phyloP scores from a whole-genome alignment of 1,139 yeast species.

The Kodamaea ohmeri region DNA sequence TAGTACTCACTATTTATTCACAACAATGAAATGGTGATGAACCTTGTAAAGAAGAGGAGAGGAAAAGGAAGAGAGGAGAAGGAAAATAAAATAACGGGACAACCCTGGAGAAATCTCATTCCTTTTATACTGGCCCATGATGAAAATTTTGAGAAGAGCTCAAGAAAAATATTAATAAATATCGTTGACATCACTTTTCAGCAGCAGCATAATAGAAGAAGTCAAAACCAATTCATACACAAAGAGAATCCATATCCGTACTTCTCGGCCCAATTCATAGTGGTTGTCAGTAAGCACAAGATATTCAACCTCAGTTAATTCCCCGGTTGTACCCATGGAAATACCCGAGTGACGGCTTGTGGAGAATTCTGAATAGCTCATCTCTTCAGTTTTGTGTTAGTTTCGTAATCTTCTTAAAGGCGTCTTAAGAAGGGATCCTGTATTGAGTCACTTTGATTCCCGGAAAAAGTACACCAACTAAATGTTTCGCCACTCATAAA shows the following conservation, averaged over 20 bases:
- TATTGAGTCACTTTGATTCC: background rate
- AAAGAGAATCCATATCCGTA: too few relatives aligned
- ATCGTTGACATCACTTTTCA: slow-evolving; percentile 4
- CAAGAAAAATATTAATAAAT: slow-evolving; percentile 2
- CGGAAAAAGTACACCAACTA: too few relatives aligned
- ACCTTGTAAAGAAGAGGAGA: slow-evolving; percentile 28
- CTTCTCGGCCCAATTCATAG: too few relatives aligned
- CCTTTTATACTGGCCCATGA: slow-evolving; percentile 11
- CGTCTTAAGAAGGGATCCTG: background rate
- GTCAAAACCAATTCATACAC: background rate
- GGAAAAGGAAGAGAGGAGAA: slow-evolving; percentile 18
- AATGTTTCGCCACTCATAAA: too few relatives aligned
- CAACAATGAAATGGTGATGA: slow-evolving; percentile 24
- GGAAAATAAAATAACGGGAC: slow-evolving; percentile 18
- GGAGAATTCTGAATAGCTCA: background rate
- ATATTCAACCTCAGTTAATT: too few relatives aligned
- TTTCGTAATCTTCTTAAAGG: background rate
- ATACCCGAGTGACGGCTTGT: too few relatives aligned
- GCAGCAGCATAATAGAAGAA: background rate
- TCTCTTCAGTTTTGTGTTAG: background rate
- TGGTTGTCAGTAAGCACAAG: too few relatives aligned
- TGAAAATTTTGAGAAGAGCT: slow-evolving; percentile 1
- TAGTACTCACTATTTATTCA: slow-evolving; percentile 16
- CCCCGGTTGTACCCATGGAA: too few relatives aligned
- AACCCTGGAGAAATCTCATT: slow-evolving; percentile 9